A percentile compares a stretch with the other conserved stretches of the same genome.
These are phyloP conservation scores for Herpetomonas tarakana DNA, from an alignment of 208 protist species.

Conservation along the genomic window DNA sequence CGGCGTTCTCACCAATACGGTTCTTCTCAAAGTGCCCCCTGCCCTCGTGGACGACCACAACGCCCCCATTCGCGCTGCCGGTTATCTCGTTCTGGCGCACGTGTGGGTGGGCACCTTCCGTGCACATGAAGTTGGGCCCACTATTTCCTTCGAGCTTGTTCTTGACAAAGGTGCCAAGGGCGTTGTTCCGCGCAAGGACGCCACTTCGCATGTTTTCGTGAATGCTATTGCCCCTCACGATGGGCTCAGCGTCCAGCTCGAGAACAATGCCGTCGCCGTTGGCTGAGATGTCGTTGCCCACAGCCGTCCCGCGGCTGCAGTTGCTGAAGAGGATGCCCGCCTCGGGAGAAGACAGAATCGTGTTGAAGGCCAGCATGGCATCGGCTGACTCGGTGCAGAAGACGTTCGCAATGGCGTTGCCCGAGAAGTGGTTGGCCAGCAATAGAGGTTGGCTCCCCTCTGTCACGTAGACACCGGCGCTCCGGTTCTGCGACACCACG, in stretches of 20 bases:
- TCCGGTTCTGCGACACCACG: constrained; percentile 45
- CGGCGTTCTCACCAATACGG: constrained; percentile 50
- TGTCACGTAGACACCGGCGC: constrained; percentile 34
- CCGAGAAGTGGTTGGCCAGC: constrained; percentile 52
- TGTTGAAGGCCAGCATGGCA: constrained; percentile 72
- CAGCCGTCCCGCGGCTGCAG: constrained; percentile 54
- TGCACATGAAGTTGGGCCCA: constrained; percentile 56
- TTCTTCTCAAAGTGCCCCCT: constrained; percentile 71
- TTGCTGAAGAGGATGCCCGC: constrained; percentile 50
- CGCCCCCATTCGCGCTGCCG: constrained; percentile 46
- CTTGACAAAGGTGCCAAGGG: constrained; percentile 57
- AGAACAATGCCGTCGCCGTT: constrained; percentile 74
- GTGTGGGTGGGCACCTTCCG: constrained; percentile 57
- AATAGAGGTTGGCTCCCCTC: constrained; percentile 50
- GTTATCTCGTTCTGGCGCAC: constrained; percentile 72
- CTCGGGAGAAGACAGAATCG: constrained; percentile 28
- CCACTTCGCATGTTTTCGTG: constrained; percentile 31
- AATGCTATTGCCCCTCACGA: constrained; percentile 60
- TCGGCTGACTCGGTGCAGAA: constrained; percentile 34
- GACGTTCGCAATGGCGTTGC: constrained; percentile 52
- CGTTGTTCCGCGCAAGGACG: constrained; percentile 67
- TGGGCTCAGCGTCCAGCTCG: constrained; percentile 77
- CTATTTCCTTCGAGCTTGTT: constrained; percentile 60
- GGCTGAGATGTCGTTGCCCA: constrained; percentile 44
- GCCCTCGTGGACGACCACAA: constrained; percentile 65